These are phyloP conservation scores for Stephanodiscus triporus DNA, from an alignment of 108 stramenopile species.

Conservation along the genomic window DNA sequence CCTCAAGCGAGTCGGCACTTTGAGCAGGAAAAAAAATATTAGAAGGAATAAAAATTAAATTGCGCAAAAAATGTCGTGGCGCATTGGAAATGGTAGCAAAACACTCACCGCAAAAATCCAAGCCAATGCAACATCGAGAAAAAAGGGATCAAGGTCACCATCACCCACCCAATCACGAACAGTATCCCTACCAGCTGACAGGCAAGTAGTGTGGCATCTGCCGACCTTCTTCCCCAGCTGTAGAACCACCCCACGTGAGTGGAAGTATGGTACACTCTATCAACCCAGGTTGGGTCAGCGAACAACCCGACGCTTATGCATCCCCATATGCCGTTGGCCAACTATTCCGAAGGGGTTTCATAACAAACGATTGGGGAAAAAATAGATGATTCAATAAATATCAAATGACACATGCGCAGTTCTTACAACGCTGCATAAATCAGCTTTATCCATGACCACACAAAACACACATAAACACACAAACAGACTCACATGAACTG, in stretches of 20 bases:
- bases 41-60: neutral
- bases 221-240: conserved; percentile 49
- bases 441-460: no score
- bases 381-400: neutral
- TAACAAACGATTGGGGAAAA: neutral
- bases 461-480: neutral
- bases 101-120: conserved; percentile 71
- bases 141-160: conserved; percentile 63
- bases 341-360: neutral
- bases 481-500: conserved; percentile 74
- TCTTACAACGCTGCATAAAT: neutral
- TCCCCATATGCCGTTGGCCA: conserved; percentile 34
- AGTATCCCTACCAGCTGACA: conserved; percentile 71
- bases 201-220: conserved; percentile 65
- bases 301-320: conserved; percentile 59
- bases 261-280: conserved; percentile 34
- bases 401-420: neutral
- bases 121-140: conserved; percentile 70
- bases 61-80: neutral
- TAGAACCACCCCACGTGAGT: conserved; percentile 77
- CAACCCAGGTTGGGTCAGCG: conserved; percentile 32
- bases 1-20: conserved; percentile 74
- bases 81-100: neutral
- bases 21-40: neutral
- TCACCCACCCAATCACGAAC: conserved; percentile 77